Evolutionary conservation across 768 basidiomycete genomes (phyloP), one percentile per base, ranked within the genome.

Genomic region (Tylopilus felleus): DNA sequence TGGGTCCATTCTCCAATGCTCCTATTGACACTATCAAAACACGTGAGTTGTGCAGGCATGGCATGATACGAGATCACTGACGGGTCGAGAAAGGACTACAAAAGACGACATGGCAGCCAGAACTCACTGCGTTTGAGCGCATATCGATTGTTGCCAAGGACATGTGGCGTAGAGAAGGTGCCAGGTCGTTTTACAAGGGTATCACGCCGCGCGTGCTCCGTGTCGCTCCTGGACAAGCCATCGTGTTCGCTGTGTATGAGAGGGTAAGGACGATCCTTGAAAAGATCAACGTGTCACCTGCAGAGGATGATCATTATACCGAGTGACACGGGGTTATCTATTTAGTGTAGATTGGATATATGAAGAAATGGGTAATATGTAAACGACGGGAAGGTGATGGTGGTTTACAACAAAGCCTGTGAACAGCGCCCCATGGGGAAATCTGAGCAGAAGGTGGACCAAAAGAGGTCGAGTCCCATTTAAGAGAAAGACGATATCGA

Each of bases 1-100:
- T 95, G 88, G 97, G 97, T 5, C 97, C 97, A 14, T 94, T 98
- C 71, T 95, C 94, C 14, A 98, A 99, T 66, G 97, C 97, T 13
- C 96, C 95, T 1, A 89, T 93, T 49, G 91, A 93, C 70, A 92
- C 90, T 12, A 93, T 96, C 64, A 98, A 97, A 73, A 98, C 96
- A 53, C 90, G 93, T 88, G 70, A 62, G 87, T 56, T 1, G 0
- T 23, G 29, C n/a, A 8, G 16, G 29, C 10, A 33, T 43, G 39
- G 21, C 33, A 21, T 22, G 42, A 27, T 22, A 38, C n/a, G 7
- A 25, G 2, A 12, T 28, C 50, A 29, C 40, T 54, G 40, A 56
- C 52, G 22, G 12, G 38, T 44, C 10, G 7, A 41, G 28, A 39
- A 70, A 86, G 93, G 93, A 48, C 75, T 97, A 43, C 94, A 97